Percentiles rank a stretch among this genome's conserved stretches.
Evolutionary conservation across 345 rosid genomes (phyloP).

Genomic region (Heritiera fomes): DNA sequence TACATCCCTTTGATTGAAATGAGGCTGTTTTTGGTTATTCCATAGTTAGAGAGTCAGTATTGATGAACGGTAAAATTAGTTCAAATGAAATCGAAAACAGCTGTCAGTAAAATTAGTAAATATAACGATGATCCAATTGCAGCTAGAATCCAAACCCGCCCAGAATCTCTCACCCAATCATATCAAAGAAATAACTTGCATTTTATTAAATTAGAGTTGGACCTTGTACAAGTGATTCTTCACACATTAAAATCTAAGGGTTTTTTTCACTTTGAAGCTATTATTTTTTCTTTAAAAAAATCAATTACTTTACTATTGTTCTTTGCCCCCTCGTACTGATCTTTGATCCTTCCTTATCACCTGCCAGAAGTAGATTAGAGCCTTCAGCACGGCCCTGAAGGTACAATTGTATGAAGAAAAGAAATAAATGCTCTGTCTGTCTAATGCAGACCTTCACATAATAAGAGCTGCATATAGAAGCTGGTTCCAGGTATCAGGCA

Average conservation of each 20-base stretch:
- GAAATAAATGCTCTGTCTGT: neutral
- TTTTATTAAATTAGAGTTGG: neutral
- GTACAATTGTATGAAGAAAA: conserved; percentile 20
- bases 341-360: conserved; percentile 19
- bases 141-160: too few relatives aligned
- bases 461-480: conserved; percentile 80
- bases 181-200: neutral
- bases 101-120: too few relatives aligned
- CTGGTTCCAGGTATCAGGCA: conserved; percentile 97
- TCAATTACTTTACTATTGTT: conserved; percentile 42
- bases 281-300: conserved; percentile 25
- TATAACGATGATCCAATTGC: too few relatives aligned
- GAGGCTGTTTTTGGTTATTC: neutral
- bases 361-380: conserved; percentile 15
- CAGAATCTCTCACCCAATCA: neutral
- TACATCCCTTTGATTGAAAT: neutral
- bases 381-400: conserved; percentile 11
- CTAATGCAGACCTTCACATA: conserved; percentile 34
- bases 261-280: neutral
- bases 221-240: neutral
- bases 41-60: too few relatives aligned
- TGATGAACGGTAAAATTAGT: too few relatives aligned
- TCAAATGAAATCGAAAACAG: too few relatives aligned
- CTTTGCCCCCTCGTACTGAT: conserved; percentile 6
- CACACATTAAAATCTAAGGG: too few relatives aligned